phyloP scores from a whole-genome alignment of 345 rosid genomes.

The Clausena lansium region DNA sequence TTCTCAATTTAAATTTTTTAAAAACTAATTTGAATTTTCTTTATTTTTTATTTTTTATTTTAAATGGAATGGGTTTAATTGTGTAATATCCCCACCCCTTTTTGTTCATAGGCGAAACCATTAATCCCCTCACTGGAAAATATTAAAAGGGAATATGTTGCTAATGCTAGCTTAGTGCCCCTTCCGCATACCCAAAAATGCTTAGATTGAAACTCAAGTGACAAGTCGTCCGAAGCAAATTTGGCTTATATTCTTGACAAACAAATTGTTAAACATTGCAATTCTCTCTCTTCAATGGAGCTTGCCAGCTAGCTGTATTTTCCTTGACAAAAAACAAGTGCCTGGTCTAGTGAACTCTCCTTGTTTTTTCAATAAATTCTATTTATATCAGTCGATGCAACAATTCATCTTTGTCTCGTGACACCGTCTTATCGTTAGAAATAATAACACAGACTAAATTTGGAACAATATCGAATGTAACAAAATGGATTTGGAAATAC shows the following conservation, averaged over 20 bases:
- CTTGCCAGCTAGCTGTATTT: neutral
- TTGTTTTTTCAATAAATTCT: neutral
- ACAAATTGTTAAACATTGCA: neutral
- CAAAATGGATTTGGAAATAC: conserved; percentile 16
- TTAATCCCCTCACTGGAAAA: neutral
- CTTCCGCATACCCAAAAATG: neutral
- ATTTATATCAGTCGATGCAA: conserved; percentile 7
- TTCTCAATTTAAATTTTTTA: no score
- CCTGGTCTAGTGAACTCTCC: neutral
- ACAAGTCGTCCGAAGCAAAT: neutral
- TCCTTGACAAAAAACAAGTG: neutral
- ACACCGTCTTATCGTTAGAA: conserved; percentile 9
- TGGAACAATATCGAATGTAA: conserved; percentile 6
- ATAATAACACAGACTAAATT: conserved; percentile 3
- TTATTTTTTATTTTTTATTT: no score
- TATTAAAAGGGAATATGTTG: neutral
- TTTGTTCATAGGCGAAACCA: no score
- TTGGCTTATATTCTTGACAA: neutral
- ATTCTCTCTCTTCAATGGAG: neutral
- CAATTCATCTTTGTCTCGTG: conserved; percentile 6
- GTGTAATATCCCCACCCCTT: no score
- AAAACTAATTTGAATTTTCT: no score
- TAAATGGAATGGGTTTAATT: no score
- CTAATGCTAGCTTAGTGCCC: neutral
- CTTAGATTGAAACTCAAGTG: neutral